These are phyloP conservation scores for Thozetella sp. DNA, from an alignment of 495 filamentous ascomycete species.

Conservation along the genomic window DNA sequence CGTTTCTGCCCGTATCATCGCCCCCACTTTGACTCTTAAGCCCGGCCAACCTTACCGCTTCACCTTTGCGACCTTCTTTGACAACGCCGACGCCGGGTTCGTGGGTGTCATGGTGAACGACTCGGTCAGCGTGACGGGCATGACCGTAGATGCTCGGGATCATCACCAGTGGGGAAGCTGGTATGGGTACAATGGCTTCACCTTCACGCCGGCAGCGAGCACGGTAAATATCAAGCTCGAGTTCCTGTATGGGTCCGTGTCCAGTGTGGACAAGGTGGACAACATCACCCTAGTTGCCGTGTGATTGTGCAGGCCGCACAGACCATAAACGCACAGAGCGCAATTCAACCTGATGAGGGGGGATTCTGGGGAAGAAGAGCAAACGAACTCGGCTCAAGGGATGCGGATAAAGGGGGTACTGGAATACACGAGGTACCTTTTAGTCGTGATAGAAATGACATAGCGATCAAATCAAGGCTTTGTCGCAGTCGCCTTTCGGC, in stretches of 20 bases:
- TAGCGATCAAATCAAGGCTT: no score
- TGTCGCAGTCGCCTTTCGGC: no score
- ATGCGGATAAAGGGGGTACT: no score
- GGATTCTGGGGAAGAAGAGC: no score
- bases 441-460: no score
- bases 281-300: background rate
- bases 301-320: no score
- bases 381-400: no score
- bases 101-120: constrained; percentile 1
- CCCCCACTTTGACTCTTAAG: background rate
- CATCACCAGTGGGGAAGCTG: background rate
- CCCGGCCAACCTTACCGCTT: background rate
- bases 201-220: background rate
- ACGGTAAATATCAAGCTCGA: background rate
- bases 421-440: no score
- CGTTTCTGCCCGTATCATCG: background rate
- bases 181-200: background rate
- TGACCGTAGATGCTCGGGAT: background rate
- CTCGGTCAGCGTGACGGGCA: background rate
- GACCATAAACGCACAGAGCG: no score
- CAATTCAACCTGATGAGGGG: no score
- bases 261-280: background rate
- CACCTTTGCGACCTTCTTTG: constrained; percentile 1
- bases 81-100: background rate
- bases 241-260: background rate